phyloP scores from a whole-genome alignment of 805 yeast species.

The Huiozyma sinensis region DNA sequence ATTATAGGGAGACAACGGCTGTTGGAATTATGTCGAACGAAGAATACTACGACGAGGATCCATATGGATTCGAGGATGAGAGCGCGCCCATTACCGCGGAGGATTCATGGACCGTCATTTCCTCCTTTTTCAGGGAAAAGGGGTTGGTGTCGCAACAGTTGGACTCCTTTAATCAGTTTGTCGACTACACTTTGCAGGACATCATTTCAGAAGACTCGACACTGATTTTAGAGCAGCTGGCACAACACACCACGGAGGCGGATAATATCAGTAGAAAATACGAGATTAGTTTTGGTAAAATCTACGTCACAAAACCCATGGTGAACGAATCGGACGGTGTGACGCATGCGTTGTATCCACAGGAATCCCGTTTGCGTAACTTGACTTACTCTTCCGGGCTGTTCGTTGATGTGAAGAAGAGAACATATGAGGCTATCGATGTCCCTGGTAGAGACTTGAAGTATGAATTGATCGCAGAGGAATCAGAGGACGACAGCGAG shows the following conservation, averaged over 20 bases:
- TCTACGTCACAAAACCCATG: slow-evolving; percentile 90
- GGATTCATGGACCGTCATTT: slow-evolving; percentile 98
- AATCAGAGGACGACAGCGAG: slow-evolving; percentile 52
- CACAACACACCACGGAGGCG: slow-evolving; percentile 86
- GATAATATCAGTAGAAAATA: slow-evolving; percentile 88
- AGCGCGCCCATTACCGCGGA: slow-evolving; percentile 79
- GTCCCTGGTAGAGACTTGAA: slow-evolving; percentile 47
- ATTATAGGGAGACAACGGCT: not conserved
- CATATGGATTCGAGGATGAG: slow-evolving; percentile 63
- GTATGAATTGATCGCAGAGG: slow-evolving; percentile 43
- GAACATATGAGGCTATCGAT: slow-evolving; percentile 76
- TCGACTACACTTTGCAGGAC: slow-evolving; percentile 92
- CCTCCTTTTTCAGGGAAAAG: slow-evolving; percentile 90
- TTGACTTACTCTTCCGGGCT: slow-evolving; percentile 93
- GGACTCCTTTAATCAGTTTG: slow-evolving; percentile 96
- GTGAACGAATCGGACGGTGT: slow-evolving; percentile 99
- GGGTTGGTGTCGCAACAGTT: slow-evolving; percentile 97
- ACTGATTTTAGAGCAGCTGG: slow-evolving; percentile 91
- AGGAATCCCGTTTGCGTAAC: slow-evolving; percentile 93
- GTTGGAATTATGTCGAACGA: slow-evolving; percentile 7
- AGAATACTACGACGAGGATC: slow-evolving; percentile 40
- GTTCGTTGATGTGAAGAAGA: slow-evolving; percentile 90
- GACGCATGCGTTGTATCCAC: slow-evolving; percentile 97
- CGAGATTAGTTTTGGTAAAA: slow-evolving; percentile 96
- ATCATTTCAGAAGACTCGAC: slow-evolving; percentile 93